Conservation (phyloP, 2,329 filamentous ascomycete species). For the Apiospora arundinis region DNA sequence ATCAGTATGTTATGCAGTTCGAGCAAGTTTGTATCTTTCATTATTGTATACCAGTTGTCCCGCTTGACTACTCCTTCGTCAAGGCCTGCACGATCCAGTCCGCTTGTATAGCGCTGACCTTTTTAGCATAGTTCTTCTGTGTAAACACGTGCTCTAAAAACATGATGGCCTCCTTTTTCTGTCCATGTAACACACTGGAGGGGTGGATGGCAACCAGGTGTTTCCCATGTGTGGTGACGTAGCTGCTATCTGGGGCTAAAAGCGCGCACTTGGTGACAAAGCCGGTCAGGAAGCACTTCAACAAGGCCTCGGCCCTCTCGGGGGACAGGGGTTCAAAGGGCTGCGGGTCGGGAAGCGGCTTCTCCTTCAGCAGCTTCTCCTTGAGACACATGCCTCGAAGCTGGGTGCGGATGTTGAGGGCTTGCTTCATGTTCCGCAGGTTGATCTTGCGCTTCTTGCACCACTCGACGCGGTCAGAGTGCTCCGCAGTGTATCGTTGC, state of each 20-base stretch:
- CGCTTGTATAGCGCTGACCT: conserved; percentile 63
- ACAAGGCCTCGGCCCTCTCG: conserved; percentile 58
- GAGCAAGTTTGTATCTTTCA: background rate
- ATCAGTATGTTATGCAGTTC: background rate
- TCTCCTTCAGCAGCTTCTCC: conserved; percentile 55
- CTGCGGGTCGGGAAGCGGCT: conserved; percentile 58
- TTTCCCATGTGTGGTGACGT: conserved; percentile 64
- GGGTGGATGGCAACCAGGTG: conserved; percentile 68
- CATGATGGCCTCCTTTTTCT: conserved; percentile 71
- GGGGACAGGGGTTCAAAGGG: conserved; percentile 61
- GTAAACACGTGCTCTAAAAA: conserved; percentile 72
- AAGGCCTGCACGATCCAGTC: conserved; percentile 62
- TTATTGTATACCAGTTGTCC: background rate
- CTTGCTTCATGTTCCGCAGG: conserved; percentile 66
- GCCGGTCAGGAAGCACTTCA: conserved; percentile 68
- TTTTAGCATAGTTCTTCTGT: conserved; percentile 70
- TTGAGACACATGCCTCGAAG: conserved; percentile 62
- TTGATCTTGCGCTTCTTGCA: conserved; percentile 64
- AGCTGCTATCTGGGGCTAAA: conserved; percentile 65
- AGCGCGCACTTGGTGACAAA: conserved; percentile 68
- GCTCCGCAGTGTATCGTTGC: conserved; percentile 65
- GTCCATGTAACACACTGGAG: conserved; percentile 65
- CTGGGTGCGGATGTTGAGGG: conserved; percentile 66
- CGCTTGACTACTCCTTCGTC: background rate
- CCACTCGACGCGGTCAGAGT: conserved; percentile 61